These are phyloP conservation scores for Bocquillonia castaneifolia DNA, from an alignment of 441 rosid genomes.

Conservation along the genomic window DNA sequence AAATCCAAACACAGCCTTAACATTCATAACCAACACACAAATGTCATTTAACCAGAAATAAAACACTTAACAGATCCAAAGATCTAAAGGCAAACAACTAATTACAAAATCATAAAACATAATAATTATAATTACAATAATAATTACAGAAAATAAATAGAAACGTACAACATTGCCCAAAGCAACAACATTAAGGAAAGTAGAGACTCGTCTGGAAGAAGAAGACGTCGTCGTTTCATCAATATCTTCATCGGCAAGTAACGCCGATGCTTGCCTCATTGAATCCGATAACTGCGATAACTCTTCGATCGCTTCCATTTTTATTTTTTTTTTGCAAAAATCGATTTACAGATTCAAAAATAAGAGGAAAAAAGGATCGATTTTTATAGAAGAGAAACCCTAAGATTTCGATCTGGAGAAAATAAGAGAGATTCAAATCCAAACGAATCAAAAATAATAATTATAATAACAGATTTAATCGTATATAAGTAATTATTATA, in stretches of 20 bases:
- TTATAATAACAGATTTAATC: no score
- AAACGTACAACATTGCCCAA: slow-evolving; percentile 84
- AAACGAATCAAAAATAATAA: not conserved
- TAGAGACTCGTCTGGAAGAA: slow-evolving; percentile 51
- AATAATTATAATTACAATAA: no score
- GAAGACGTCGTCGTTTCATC: slow-evolving; percentile 52
- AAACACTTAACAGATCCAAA: slow-evolving; percentile 31
- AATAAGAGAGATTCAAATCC: slow-evolving; percentile 2
- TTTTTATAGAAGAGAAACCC: slow-evolving; percentile 16
- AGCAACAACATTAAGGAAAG: slow-evolving; percentile 74
- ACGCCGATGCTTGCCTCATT: slow-evolving; percentile 70
- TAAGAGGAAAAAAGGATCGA: not conserved
- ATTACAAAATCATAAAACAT: not conserved
- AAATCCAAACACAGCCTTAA: slow-evolving; percentile 4
- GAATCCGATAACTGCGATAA: slow-evolving; percentile 69
- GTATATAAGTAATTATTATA: no score
- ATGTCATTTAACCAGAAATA: not conserved
- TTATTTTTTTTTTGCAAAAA: not conserved
- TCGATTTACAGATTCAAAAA: slow-evolving; percentile 2
- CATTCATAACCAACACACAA: not conserved
- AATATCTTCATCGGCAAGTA: slow-evolving; percentile 84
- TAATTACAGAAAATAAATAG: not conserved
- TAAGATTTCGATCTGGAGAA: slow-evolving; percentile 28
- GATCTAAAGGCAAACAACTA: slow-evolving; percentile 18
- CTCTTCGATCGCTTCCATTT: slow-evolving; percentile 97